A percentile compares a stretch with the other conserved stretches of the same genome.
Conservation (phyloP, 2,329 filamentous ascomycete species). For the Aspergillus ustus region DNA sequence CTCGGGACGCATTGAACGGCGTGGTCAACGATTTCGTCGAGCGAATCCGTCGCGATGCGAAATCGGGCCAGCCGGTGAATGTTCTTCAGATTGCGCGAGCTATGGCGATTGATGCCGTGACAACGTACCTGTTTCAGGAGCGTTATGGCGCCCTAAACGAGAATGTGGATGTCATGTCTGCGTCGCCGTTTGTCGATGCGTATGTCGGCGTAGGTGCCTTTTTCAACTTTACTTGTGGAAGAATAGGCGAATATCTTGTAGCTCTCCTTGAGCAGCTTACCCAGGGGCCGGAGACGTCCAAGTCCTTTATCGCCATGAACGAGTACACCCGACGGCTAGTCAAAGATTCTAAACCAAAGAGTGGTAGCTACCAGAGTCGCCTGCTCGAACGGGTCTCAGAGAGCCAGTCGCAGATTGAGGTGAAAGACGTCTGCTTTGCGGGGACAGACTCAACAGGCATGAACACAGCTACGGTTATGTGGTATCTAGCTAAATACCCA, state of each 20-base stretch:
- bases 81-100: slow-evolving; percentile 55
- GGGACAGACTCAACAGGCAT: slow-evolving; percentile 60
- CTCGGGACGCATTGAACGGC: slow-evolving; percentile 19
- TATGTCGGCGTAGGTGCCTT: slow-evolving; percentile 61
- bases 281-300: slow-evolving; percentile 35
- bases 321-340: slow-evolving; percentile 50
- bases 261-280: slow-evolving; percentile 40
- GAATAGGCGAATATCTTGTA: slow-evolving; percentile 40
- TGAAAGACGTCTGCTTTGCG: slow-evolving; percentile 61
- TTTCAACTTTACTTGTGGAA: slow-evolving; percentile 54
- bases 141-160: slow-evolving; percentile 56
- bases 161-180: slow-evolving; percentile 41
- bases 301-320: slow-evolving; percentile 48
- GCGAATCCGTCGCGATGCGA: slow-evolving; percentile 23
- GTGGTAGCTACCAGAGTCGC: slow-evolving; percentile 54
- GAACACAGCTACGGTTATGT: slow-evolving; percentile 55
- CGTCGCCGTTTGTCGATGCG: slow-evolving; percentile 58
- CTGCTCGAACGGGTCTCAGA: slow-evolving; percentile 50
- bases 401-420: slow-evolving; percentile 54
- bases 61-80: slow-evolving; percentile 26
- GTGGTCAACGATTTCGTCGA: slow-evolving; percentile 30
- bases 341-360: slow-evolving; percentile 33
- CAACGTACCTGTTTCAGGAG: slow-evolving; percentile 57
- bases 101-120: slow-evolving; percentile 60
- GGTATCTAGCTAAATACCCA: slow-evolving; percentile 50